Conservation (phyloP, 257 asterid species). For the Euphrasia confusa region DNA sequence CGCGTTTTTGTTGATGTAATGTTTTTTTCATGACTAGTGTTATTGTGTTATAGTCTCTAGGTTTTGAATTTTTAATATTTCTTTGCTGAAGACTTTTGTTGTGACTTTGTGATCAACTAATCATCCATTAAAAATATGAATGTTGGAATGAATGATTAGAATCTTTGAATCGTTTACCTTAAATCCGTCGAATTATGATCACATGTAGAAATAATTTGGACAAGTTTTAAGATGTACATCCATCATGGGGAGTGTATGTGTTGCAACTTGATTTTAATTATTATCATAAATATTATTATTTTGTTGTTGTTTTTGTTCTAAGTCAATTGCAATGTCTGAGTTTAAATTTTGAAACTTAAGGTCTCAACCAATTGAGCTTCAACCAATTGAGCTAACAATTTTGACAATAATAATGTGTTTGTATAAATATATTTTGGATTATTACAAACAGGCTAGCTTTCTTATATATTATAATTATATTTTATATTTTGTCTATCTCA, state of each 20-base stretch:
- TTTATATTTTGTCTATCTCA: too few species aligned
- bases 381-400: too few species aligned
- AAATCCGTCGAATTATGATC: constrained; percentile 20
- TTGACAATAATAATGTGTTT: too few species aligned
- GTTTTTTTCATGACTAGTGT: constrained; percentile 21
- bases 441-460: too few species aligned
- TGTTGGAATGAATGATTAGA: constrained; percentile 32
- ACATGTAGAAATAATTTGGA: neutral
- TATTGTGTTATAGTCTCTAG: constrained; percentile 17
- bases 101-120: constrained; percentile 27
- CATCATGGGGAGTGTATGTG: too few species aligned
- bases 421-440: too few species aligned
- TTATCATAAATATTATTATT: neutral
- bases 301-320: neutral
- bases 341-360: too few species aligned
- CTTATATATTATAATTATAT: too few species aligned
- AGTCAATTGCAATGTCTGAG: too few species aligned
- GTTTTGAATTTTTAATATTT: constrained; percentile 13
- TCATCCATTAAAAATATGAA: constrained; percentile 18
- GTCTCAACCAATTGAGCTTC: too few species aligned
- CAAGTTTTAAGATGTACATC: neutral
- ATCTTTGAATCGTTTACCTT: constrained; percentile 27
- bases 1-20: neutral
- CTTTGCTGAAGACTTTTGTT: constrained; percentile 30
- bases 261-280: neutral